These are phyloP conservation scores for Pestalotiopsis sp. DNA, from an alignment of 2,329 filamentous ascomycete species.

Conservation along the genomic window DNA sequence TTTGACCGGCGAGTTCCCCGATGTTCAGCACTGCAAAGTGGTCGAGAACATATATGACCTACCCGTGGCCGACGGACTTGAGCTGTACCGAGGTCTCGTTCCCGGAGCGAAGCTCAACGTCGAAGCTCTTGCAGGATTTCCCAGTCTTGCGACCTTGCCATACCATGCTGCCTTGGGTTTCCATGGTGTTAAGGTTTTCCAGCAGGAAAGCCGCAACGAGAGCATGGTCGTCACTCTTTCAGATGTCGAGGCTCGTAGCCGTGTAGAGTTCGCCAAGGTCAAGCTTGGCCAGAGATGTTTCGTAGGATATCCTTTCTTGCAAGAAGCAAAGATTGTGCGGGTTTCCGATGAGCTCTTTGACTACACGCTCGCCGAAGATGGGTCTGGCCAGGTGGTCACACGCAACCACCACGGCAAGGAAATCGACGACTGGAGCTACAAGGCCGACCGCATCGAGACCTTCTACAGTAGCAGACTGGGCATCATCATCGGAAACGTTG, in stretches of 20 bases:
- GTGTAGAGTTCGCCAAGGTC: conserved; percentile 68
- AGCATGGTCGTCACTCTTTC: conserved; percentile 90
- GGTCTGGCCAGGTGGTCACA: conserved; percentile 60
- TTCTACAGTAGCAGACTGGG: conserved; percentile 90
- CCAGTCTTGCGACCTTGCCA: conserved; percentile 81
- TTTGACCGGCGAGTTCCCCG: conserved; percentile 84
- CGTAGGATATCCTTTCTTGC: conserved; percentile 92
- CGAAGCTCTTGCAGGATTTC: conserved; percentile 89
- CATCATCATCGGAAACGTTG: conserved; percentile 81
- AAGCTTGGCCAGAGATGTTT: conserved; percentile 85
- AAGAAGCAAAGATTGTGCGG: conserved; percentile 85
- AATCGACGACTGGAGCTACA: conserved; percentile 81
- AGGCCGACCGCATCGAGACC: conserved; percentile 78
- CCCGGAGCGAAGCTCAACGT: conserved; percentile 80
- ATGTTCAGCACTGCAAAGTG: conserved; percentile 83
- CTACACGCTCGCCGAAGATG: conserved; percentile 70
- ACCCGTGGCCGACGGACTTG: conserved; percentile 85
- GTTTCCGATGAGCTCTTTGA: conserved; percentile 94
- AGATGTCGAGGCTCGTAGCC: conserved; percentile 70
- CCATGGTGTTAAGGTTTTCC: conserved; percentile 91
- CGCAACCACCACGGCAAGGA: conserved; percentile 73
- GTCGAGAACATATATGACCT: conserved; percentile 96
- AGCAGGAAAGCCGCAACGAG: conserved; percentile 92
- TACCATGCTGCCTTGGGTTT: conserved; percentile 81
- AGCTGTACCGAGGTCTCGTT: conserved; percentile 81